These are phyloP conservation scores for Kwoniella bestiolae DNA, from an alignment of 768 basidiomycete species.

Conservation along the genomic window DNA sequence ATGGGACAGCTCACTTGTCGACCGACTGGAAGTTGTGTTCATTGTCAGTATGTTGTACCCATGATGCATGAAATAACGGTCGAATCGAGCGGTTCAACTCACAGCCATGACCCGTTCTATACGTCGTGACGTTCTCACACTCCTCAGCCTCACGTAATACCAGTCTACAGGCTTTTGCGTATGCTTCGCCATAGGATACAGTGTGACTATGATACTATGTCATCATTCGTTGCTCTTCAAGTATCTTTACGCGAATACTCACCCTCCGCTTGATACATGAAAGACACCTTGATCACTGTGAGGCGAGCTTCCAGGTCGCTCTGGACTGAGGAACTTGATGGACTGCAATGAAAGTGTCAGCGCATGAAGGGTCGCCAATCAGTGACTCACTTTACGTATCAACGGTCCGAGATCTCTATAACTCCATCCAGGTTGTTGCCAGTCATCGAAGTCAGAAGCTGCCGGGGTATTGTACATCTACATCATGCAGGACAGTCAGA, in stretches of 20 bases:
- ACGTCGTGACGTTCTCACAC: conserved; percentile 19
- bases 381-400: conserved; percentile 25
- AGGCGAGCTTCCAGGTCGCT: conserved; percentile 4
- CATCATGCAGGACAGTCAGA: not conserved
- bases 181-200: conserved; percentile 3
- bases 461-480: conserved; percentile 36
- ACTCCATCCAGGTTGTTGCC: conserved; percentile 34
- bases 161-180: conserved; percentile 17
- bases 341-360: too few relatives aligned
- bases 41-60: not conserved
- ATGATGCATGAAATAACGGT: too few relatives aligned
- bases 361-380: not conserved
- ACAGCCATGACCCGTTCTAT: conserved; percentile 28
- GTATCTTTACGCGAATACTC: not conserved
- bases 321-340: not conserved
- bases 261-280: conserved; percentile 26
- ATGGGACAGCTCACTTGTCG: not conserved
- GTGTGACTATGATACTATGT: conserved; percentile 5
- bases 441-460: conserved; percentile 35
- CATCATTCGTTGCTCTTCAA: not conserved
- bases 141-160: conserved; percentile 2
- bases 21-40: not conserved
- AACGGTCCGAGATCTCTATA: conserved; percentile 26
- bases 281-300: conserved; percentile 20
- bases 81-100: too few relatives aligned